Conservation (phyloP, 192 early-diverging fungal species). For the Coemansia sp. region DNA sequence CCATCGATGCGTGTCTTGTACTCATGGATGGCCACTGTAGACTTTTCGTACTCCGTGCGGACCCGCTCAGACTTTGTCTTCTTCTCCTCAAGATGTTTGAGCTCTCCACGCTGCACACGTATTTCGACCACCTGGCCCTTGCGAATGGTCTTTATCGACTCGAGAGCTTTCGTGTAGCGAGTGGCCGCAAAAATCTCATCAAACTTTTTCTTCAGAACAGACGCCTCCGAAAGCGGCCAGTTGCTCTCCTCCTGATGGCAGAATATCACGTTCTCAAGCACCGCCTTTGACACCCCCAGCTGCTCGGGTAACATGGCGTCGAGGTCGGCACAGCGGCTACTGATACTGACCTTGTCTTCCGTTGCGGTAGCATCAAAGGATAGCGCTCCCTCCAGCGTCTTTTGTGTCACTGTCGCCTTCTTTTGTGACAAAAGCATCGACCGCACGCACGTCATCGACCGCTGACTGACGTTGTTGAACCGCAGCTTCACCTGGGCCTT, state of each 20-base stretch:
- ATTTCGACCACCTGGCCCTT: slow-evolving; percentile 69
- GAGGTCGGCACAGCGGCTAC: slow-evolving; percentile 78
- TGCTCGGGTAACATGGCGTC: slow-evolving; percentile 81
- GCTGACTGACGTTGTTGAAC: slow-evolving; percentile 75
- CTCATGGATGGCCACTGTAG: slow-evolving; percentile 48
- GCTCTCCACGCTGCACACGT: slow-evolving; percentile 59
- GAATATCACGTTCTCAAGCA: slow-evolving; percentile 97
- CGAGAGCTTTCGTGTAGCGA: slow-evolving; percentile 88
- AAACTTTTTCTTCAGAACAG: slow-evolving; percentile 90
- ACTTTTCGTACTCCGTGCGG: slow-evolving; percentile 30
- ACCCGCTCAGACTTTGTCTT: slow-evolving; percentile 72
- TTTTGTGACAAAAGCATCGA: slow-evolving; percentile 76
- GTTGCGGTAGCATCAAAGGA: slow-evolving; percentile 57
- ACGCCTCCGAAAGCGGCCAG: slow-evolving; percentile 93
- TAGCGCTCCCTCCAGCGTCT: slow-evolving; percentile 79
- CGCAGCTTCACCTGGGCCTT: slow-evolving; percentile 89
- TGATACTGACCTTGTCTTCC: slow-evolving; percentile 69
- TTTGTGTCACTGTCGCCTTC: slow-evolving; percentile 56
- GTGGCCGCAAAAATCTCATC: slow-evolving; percentile 97
- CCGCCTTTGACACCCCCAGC: slow-evolving; percentile 86
- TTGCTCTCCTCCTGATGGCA: slow-evolving; percentile 98
- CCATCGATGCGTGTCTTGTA: slow-evolving; percentile 43
- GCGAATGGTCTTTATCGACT: slow-evolving; percentile 70
- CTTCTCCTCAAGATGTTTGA: slow-evolving; percentile 67
- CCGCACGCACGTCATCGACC: slow-evolving; percentile 72